Percentiles rank a stretch among this genome's conserved stretches.
Evolutionary conservation across 2,329 filamentous ascomycete genomes (phyloP).

Genomic region (Talaromyces atroroseus): DNA sequence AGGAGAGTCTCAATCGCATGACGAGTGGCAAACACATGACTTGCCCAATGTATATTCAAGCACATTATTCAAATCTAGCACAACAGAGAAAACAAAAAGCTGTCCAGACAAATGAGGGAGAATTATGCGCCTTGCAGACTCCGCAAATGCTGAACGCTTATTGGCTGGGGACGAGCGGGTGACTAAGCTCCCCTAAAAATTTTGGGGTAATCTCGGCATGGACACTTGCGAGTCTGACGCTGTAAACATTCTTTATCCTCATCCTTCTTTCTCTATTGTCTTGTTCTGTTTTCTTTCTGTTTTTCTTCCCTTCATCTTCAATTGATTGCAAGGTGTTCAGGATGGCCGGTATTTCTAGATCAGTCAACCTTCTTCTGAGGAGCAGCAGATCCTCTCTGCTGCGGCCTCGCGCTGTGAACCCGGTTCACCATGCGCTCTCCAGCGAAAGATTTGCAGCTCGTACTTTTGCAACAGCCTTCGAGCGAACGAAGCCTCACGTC

Average conservation of each 20-base stretch:
- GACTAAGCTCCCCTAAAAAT: slow-evolving; percentile 35
- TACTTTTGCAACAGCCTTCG: slow-evolving; percentile 61
- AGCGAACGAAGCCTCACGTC: slow-evolving; percentile 93
- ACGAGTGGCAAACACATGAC: not conserved
- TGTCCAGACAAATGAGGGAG: not conserved
- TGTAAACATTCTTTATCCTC: slow-evolving; percentile 23
- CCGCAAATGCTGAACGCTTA: slow-evolving; percentile 27
- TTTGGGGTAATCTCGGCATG: slow-evolving; percentile 25
- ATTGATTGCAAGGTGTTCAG: slow-evolving; percentile 39
- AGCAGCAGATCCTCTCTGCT: slow-evolving; percentile 71
- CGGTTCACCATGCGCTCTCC: slow-evolving; percentile 58
- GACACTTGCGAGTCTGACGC: slow-evolving; percentile 16
- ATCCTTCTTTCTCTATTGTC: slow-evolving; percentile 18
- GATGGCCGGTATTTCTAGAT: slow-evolving; percentile 73
- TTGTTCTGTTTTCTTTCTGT: slow-evolving; percentile 7
- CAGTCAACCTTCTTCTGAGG: slow-evolving; percentile 72
- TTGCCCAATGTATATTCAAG: not conserved
- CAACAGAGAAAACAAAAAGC: not conserved
- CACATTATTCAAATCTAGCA: not conserved
- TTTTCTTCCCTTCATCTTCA: slow-evolving; percentile 18
- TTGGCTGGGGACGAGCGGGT: slow-evolving; percentile 25
- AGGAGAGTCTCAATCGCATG: not conserved
- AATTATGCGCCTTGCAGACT: slow-evolving; percentile 3
- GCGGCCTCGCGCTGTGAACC: slow-evolving; percentile 64
- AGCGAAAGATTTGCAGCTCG: slow-evolving; percentile 43